Evolutionary conservation across 1,139 yeast species (phyloP).

Genomic region (Petasospora fabianii): DNA sequence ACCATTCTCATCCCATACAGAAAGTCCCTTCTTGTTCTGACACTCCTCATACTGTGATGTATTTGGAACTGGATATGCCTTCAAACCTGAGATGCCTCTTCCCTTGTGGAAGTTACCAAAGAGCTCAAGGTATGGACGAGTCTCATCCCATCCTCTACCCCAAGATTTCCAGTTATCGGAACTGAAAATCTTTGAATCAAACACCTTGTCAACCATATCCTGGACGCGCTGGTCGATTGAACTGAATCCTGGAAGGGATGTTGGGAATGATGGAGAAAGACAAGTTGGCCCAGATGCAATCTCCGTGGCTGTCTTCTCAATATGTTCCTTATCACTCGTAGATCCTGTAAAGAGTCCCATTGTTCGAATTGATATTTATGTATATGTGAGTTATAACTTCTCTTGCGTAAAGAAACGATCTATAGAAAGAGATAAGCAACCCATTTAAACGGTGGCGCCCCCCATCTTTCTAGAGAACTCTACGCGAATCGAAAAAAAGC

Average conservation of each 20-base stretch:
- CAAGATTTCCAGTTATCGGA: constrained; percentile 3
- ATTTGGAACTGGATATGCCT: constrained; percentile 62
- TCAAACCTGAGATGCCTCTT: constrained; percentile 36
- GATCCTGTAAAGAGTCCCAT: constrained; percentile 11
- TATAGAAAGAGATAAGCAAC: too few species aligned
- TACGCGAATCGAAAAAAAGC: too few species aligned
- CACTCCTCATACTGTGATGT: constrained; percentile 60
- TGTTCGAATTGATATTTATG: not conserved
- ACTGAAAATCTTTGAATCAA: constrained; percentile 4
- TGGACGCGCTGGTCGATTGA: constrained; percentile 8
- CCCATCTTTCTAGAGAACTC: too few species aligned
- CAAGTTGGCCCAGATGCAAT: too few species aligned
- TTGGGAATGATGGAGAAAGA: not conserved
- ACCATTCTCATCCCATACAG: constrained; percentile 78
- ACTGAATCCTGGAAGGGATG: constrained; percentile 4
- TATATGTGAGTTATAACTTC: too few species aligned
- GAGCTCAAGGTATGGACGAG: constrained; percentile 11
- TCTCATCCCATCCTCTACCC: not conserved
- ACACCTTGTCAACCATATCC: constrained; percentile 6
- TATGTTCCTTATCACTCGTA: constrained; percentile 1
- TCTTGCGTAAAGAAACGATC: too few species aligned
- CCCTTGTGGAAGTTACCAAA: constrained; percentile 15
- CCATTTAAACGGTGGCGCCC: too few species aligned
- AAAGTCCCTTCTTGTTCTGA: constrained; percentile 55
- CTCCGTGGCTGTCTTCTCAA: constrained; percentile 7